A percentile compares a stretch with the other conserved stretches of the same genome.
These are phyloP conservation scores for Ananas comosus DNA, from an alignment of 176 grass and related monocot genomes.

Conservation along the genomic window DNA sequence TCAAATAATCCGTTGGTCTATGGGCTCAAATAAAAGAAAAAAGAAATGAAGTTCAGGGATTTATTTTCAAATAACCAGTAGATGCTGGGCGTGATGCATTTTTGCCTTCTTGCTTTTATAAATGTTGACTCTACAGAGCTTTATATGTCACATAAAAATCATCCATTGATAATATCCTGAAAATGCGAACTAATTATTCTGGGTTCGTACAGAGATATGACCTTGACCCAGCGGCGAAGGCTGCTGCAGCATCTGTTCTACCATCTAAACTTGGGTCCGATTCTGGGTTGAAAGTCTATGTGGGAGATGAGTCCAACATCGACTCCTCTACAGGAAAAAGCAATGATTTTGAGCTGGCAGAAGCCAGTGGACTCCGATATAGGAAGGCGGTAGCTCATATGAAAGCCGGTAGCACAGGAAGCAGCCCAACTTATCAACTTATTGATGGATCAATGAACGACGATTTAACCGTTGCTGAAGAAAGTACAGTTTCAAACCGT, in stretches of 20 bases:
- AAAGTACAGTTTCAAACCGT: conserved; percentile 24
- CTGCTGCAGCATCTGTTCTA: conserved; percentile 26
- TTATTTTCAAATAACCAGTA: too few species aligned
- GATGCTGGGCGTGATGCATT: too few species aligned
- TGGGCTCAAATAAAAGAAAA: too few species aligned
- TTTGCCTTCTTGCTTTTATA: too few species aligned
- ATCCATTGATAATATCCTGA: too few species aligned
- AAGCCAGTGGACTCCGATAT: conserved; percentile 39
- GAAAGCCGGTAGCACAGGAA: conserved; percentile 7
- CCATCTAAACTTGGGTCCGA: conserved; percentile 20
- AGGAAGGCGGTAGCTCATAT: conserved; percentile 28
- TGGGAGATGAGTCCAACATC: conserved; percentile 10
- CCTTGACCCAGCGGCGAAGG: conserved; percentile 25
- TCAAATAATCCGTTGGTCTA: background rate
- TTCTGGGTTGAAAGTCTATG: conserved; percentile 12
- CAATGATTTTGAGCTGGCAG: conserved; percentile 25
- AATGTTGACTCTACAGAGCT: too few species aligned
- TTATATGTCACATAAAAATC: too few species aligned
- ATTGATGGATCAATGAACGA: conserved; percentile 24
- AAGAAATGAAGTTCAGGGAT: too few species aligned
- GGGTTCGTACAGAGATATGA: conserved; percentile 14
- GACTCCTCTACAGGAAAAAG: conserved; percentile 15
- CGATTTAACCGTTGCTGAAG: conserved; percentile 38
- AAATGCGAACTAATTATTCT: too few species aligned
- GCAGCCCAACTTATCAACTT: conserved; percentile 12